Evolutionary conservation across 352 stramenopile genomes (phyloP), one percentile per base, ranked within the genome.

Genomic region (Globisporangium splendens): DNA sequence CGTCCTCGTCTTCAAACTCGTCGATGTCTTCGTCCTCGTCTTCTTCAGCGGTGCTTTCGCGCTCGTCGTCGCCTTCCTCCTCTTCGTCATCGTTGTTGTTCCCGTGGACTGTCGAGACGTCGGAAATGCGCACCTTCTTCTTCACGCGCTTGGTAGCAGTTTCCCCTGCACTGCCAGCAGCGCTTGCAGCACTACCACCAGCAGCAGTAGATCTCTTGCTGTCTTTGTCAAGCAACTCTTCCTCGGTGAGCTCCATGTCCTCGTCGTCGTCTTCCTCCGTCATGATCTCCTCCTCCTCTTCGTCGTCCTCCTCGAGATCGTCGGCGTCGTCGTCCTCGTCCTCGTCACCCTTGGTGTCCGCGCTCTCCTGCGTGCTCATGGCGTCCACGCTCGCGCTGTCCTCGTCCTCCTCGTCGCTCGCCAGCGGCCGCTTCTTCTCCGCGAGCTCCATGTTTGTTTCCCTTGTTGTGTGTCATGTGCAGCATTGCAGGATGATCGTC

Each of bases 251-350:
- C 18, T 70, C 56, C 38, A 43, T 46, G 22, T 56, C 56, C 18
- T 63, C 59, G 39, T 72, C 61, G 33, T 86, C 79, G 12, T 88
- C 79, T 33, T 88, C 77, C 35, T 80, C 77, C n/a, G 69, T 83
- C 46, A 72, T 62, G 28, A 63, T 62, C 21, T 55, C 55, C 17
- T 43, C 35, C 24, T 53, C 57, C 1, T 63, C 57, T 13, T 58
- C 51, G 14, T 83, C 71, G 20, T 50, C 59, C 11, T 72, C 68
- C n/a, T 63, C 68, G 5, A 49, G 56, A 14, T 74, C 72, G 1
- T 86, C 77, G 6, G 77, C 65, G 1, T 79, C 67, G 15, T 69
- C 65, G 12, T 67, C 69, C 3, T 73, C 78, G 24, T 70, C 72
- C 21, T 73, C 79, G 4, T 64, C 53, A 17, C 51, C 57, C 44